Evolutionary conservation across 768 basidiomycete genomes (phyloP), one percentile per base, ranked within the genome.

Genomic region (Inosperma sp.): DNA sequence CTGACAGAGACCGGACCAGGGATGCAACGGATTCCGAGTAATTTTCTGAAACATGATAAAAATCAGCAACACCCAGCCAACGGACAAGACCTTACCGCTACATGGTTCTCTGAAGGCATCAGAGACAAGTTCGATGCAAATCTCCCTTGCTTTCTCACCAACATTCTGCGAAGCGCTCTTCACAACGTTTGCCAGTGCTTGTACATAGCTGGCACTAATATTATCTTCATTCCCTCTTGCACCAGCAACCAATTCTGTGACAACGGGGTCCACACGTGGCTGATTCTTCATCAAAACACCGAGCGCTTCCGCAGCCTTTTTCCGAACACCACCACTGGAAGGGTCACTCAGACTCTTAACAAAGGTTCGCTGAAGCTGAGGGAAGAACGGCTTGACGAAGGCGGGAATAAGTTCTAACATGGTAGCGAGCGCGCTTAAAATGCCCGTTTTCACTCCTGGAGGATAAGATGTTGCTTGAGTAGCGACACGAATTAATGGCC

Each of bases 311-410:
- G 84, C 92, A 0, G 93, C 93, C 47, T 82, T 82, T 52, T 75
- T 83, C 45, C 95, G 82, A 21, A 98, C 91, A 13, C 81, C 80
- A 1, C 79, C 71, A 55, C 88, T 91, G 2, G 85, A 76, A 7
- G 85, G 67, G 64, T 98, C 94, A 50, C 86, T 81, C 2, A 87
- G 78, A 36, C 92, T 88, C 71, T 98, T 98, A 64, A 96, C 88
- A 61, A 98, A 97, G 0, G 93, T 97, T 27, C 94, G 82, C 61
- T 97, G 95, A 27, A 98, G 71, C 61, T 98, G 96, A 2, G 95
- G 96, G 79, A 97, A 97, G 84, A 98, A 98, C 3, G 95, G 95
- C 66, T 89, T 91, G 59, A 98, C 92, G 58, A 95, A 89, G 3
- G 77, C 72, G 0, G 94, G 93, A 19, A 96, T 93, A 37, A 81